A percentile compares a stretch with the other conserved stretches of the same genome.
phyloP scores from a whole-genome alignment of 2,329 filamentous ascomycete genomes.

The Colletotrichum cereale region DNA sequence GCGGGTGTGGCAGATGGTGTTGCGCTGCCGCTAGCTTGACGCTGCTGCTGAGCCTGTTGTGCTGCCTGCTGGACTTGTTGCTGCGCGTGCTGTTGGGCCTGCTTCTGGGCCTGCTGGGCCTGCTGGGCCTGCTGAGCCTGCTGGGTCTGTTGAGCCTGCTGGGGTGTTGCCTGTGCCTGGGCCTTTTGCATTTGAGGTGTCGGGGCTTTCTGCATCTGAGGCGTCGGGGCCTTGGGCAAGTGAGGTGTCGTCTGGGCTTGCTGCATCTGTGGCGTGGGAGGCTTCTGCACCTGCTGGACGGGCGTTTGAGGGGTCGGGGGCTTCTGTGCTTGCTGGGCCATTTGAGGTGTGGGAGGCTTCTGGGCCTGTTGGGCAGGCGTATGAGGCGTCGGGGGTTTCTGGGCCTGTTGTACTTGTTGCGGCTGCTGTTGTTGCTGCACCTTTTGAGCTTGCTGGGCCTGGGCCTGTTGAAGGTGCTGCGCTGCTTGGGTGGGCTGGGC shows the following conservation, averaged over 20 bases:
- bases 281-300: constrained; percentile 46
- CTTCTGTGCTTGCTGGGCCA: constrained; percentile 44
- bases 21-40: constrained; percentile 56
- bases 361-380: constrained; percentile 1
- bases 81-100: constrained; percentile 46
- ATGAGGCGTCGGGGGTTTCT: not conserved
- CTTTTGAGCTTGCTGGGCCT: constrained; percentile 42
- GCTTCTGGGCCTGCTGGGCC: constrained; percentile 14
- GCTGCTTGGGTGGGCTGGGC: constrained; percentile 41
- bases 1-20: constrained; percentile 49
- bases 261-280: constrained; percentile 39
- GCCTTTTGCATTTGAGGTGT: constrained; percentile 13
- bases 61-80: constrained; percentile 42
- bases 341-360: constrained; percentile 42
- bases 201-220: constrained; percentile 35
- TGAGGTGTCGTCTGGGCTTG: constrained; percentile 2
- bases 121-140: constrained; percentile 12
- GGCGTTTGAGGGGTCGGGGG: constrained; percentile 43
- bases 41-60: constrained; percentile 41
- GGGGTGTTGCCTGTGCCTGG: not conserved
- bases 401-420: constrained; percentile 40
- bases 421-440: constrained; percentile 47
- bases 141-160: constrained; percentile 7
- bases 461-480: constrained; percentile 24
- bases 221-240: constrained; percentile 17